Evolutionary conservation across 225 moss, liverwort and hornwort species (phyloP), one percentile per base, ranked within the genome.

Genomic region (Polytrichum commune): DNA sequence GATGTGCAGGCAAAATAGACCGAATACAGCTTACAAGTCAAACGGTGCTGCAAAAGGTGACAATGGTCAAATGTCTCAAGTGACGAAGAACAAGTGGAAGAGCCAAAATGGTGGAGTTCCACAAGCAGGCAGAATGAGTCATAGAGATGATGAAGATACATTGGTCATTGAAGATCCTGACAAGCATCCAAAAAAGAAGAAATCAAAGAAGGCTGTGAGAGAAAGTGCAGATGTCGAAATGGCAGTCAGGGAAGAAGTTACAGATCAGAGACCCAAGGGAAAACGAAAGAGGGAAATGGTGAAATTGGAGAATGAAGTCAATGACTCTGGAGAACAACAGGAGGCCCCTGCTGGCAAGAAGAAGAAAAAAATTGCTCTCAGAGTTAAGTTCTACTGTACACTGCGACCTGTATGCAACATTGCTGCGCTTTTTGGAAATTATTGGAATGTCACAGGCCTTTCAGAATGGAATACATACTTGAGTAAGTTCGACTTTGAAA

Each of bases 261-360:
- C n/a, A 55, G 57, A 55, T 54, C 27, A 32, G 46, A 65, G 63
- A 62, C 16, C 1, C 4, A 69, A 54, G 27, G 53, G 18, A 3
- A 82, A 80, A 72, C 73, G 71, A 3, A 88, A 79, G 73, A 72
- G 82, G 55, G 54, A 82, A 54, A 77, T 38, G 38, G 38, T 38
- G 38, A 38, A 38, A 13, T 38, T 13, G 60, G 38, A 38, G 38
- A 38, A 2, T 38, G 38, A 38, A 38, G 13, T 10, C 58, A 58
- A 22, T 8, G n/a, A 8, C 22, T 58, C 58, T 58, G 58, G n/a
- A 58, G 23, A 3, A 6, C 20, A 58, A 58, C 58, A 58, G 58
- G 58, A 22, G 58, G 38, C 22, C 33, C 22, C 32, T 22, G 19
- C 66, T 38, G 64, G 25, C 35, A 30, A 55, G 30, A 53, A 30